Evolutionary conservation across 345 rosid genomes (phyloP).

Genomic region (Euclidium syriacum): DNA sequence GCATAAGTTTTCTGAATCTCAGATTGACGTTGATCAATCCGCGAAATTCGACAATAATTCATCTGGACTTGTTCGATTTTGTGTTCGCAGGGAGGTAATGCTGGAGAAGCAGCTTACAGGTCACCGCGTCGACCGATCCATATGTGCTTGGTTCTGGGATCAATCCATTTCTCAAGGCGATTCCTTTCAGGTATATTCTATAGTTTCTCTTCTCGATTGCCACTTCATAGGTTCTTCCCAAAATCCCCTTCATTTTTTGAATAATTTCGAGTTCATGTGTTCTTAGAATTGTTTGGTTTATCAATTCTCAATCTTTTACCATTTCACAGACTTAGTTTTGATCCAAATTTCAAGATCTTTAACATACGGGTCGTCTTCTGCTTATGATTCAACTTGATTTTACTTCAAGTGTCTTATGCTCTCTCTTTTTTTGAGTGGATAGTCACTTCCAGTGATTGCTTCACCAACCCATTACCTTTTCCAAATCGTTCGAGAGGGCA

Average conservation of each 20-base stretch:
- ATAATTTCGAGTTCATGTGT: too few relatives aligned
- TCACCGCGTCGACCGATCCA: slow-evolving; percentile 87
- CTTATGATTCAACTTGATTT: slow-evolving; percentile 10
- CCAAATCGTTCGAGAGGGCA: slow-evolving; percentile 81
- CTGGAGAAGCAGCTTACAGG: slow-evolving; percentile 97
- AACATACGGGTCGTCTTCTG: background rate
- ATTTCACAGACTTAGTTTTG: background rate
- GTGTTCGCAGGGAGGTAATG: slow-evolving; percentile 69
- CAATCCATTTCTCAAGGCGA: slow-evolving; percentile 63
- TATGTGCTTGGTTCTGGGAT: slow-evolving; percentile 97
- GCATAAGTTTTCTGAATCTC: background rate
- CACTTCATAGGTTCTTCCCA: background rate
- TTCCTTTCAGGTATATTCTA: slow-evolving; percentile 55
- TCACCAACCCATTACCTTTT: slow-evolving; percentile 93
- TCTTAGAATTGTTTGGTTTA: background rate
- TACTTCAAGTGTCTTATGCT: background rate
- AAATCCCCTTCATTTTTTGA: too few relatives aligned
- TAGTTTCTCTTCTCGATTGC: background rate
- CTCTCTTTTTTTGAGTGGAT: slow-evolving; percentile 14
- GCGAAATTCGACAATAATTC: background rate
- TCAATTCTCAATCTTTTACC: background rate
- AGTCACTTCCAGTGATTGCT: slow-evolving; percentile 84
- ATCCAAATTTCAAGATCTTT: background rate
- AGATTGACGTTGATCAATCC: background rate
- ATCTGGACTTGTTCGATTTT: background rate